Conservation (phyloP, 2,329 filamentous ascomycete species). For the Leptosphaerulina australis region DNA sequence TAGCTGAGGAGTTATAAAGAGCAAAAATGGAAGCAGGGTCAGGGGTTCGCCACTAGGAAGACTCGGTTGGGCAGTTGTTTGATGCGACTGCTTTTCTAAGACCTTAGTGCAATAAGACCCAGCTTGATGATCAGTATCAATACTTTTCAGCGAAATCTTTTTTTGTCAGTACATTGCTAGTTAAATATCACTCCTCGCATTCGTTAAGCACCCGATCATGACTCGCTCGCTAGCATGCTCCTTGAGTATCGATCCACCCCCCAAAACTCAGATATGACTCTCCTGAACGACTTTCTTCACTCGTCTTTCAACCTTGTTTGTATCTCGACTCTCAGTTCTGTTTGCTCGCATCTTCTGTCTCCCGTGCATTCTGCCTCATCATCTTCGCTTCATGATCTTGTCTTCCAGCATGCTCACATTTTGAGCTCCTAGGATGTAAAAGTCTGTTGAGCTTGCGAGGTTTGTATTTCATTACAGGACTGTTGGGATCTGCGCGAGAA, state of each 20-base stretch:
- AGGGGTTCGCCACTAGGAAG: slow-evolving; percentile 5
- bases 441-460: slow-evolving; percentile 11
- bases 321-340: slow-evolving; percentile 8
- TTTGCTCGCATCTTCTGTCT: slow-evolving; percentile 15
- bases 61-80: slow-evolving; percentile 6
- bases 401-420: slow-evolving; percentile 6
- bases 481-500: slow-evolving; percentile 9
- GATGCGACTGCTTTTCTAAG: slow-evolving; percentile 2
- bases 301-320: slow-evolving; percentile 4
- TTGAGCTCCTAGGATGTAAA: slow-evolving; percentile 12
- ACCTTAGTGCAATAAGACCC: not conserved
- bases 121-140: not conserved
- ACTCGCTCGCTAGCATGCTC: slow-evolving; percentile 13
- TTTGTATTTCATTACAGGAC: slow-evolving; percentile 14
- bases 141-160: not conserved
- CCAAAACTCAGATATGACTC: not conserved
- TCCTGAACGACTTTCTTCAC: slow-evolving; percentile 5
- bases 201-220: slow-evolving; percentile 4
- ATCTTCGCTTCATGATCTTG: slow-evolving; percentile 9
- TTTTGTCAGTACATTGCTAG: not conserved
- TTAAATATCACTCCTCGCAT: not conserved
- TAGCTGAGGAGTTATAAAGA: not conserved
- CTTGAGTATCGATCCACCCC: slow-evolving; percentile 1
- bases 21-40: not conserved
- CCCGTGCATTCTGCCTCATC: slow-evolving; percentile 7